phyloP scores from a whole-genome alignment of 1,139 yeast genomes.

The Lodderomyces metapsilosis region DNA sequence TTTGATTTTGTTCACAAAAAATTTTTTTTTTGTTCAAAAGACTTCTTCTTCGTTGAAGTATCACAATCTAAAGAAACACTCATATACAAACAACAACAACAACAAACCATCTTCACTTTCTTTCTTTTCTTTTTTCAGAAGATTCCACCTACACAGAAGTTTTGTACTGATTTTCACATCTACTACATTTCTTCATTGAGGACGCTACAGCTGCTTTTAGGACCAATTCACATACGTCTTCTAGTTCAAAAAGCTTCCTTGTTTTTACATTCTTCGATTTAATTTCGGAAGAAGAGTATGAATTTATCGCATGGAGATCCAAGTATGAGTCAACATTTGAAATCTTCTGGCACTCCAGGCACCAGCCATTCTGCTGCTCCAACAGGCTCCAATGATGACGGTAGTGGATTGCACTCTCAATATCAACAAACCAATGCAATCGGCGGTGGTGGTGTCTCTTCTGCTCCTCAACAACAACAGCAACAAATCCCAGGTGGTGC shows the following conservation, averaged over 20 bases:
- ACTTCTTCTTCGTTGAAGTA: background rate
- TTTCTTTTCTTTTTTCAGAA: no score
- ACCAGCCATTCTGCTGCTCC: background rate
- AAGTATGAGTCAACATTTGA: constrained; percentile 7
- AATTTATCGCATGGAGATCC: constrained; percentile 28
- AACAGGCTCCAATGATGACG: background rate
- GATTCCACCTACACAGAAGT: no score
- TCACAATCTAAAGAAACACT: background rate
- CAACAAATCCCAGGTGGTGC: constrained; percentile 6
- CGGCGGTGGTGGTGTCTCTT: background rate
- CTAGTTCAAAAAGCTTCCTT: no score
- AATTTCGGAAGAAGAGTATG: constrained; percentile 19
- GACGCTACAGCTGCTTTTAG: no score
- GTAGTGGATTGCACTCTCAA: constrained; percentile 3
- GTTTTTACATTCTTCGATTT: background rate
- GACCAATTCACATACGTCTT: no score
- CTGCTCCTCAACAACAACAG: constrained; percentile 13
- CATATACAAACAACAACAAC: background rate
- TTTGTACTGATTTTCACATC: no score
- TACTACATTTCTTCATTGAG: no score
- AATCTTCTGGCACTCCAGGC: constrained; percentile 9
- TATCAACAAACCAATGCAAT: constrained; percentile 11
- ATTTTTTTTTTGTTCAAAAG: no score
- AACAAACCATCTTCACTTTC: no score
- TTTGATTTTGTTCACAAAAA: no score